phyloP scores from a whole-genome alignment of 768 basidiomycete genomes.

The Phanerochaete sordida region DNA sequence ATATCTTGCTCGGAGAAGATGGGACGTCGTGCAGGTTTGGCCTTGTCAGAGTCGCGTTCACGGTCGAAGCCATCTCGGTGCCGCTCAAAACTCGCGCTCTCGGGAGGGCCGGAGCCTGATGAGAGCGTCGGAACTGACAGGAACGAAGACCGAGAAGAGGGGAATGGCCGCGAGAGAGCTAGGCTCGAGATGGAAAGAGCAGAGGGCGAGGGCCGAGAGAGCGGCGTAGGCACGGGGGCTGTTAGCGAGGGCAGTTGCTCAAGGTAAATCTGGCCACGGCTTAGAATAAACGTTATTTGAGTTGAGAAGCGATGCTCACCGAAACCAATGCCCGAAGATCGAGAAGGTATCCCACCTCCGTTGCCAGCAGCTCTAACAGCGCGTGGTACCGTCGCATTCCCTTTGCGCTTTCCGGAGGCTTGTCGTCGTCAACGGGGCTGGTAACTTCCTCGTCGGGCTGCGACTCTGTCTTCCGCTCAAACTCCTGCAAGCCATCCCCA shows the following conservation, averaged over 20 bases:
- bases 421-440: neutral
- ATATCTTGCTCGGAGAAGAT: conserved; percentile 32
- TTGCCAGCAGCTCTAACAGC: conserved; percentile 78
- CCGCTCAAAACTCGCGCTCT: neutral
- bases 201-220: conserved; percentile 17
- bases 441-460: neutral
- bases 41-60: neutral
- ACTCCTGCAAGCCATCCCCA: conserved; percentile 1
- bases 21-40: neutral
- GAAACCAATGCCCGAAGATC: conserved; percentile 77
- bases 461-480: neutral
- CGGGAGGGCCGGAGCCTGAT: conserved; percentile 2
- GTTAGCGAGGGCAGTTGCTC: conserved; percentile 29
- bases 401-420: neutral
- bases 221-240: conserved; percentile 33
- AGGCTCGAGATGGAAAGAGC: conserved; percentile 19
- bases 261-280: conserved; percentile 42
- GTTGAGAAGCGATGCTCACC: conserved; percentile 38
- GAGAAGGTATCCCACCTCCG: conserved; percentile 78
- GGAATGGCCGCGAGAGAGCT: conserved; percentile 11
- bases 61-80: neutral
- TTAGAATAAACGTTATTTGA: neutral
- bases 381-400: conserved; percentile 52
- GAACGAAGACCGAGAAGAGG: conserved; percentile 21
- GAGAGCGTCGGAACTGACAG: conserved; percentile 11